Evolutionary conservation across 2,329 filamentous ascomycete genomes (phyloP), one percentile per base, ranked within the genome.

Genomic region (Colletotrichum simmondsii): DNA sequence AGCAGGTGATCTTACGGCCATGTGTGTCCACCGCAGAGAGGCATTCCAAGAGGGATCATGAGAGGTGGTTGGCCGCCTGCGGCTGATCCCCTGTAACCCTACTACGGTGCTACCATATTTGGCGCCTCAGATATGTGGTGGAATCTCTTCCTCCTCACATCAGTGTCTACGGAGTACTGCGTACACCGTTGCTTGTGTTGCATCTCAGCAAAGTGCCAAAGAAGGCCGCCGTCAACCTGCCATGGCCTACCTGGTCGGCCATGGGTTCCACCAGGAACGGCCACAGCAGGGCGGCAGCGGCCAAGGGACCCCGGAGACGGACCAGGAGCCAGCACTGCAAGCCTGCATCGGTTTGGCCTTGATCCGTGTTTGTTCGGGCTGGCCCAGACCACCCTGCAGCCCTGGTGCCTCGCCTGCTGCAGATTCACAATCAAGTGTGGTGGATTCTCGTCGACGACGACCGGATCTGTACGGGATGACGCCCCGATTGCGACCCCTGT

Each of bases 321-420:
- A 22, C 28, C 52, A 72, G 58, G 59, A 64, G 30, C 37, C 30
- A 54, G 37, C 24, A 54, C 69, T 61, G 59, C 69, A 52, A 26
- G 53, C 46, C 52, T 58, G 68, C 37, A 30, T 71, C 68, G 58
- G 49, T 62, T 62, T 68, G 64, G 65, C 57, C 68, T 53, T 26
- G 69, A 69, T 64, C 59, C 53, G 69, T 72, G 65, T 72, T 59
- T 72, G 42, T 35, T 66, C 52, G 42, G 57, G 65, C 65, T 64
- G 30, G 59, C 69, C 65, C 65, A 69, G 65, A 42, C 65, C 58
- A 64, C 58, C 32, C 52, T 69, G 22, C 42, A 56, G 65, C 42
- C 42, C 58, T 16, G 26, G 42, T 37, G 53, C 12, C n/a, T 16
- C 52, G 37, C 58, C 32, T 72, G 65, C 69, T 59, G 46, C 69